Evolutionary conservation across 1,139 yeast genomes (phyloP).

Genomic region (Pneumocystis carinii): DNA sequence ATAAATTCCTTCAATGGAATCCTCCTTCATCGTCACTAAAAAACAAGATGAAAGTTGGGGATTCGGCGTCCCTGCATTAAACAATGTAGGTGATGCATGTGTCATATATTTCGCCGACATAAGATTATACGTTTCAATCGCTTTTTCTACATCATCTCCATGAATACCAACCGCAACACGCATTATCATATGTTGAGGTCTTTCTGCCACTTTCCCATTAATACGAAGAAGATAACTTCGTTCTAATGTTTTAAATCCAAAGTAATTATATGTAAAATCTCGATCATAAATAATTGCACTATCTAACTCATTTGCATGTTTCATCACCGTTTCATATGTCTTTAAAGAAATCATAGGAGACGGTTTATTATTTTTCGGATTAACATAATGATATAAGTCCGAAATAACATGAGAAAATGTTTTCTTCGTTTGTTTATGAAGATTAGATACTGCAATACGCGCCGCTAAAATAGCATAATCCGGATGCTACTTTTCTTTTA

Average conservation of each 20-base stretch:
- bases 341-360: constrained; percentile 76
- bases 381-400: constrained; percentile 56
- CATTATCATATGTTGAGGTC: constrained; percentile 83
- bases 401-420: constrained; percentile 67
- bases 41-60: constrained; percentile 85
- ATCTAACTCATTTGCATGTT: constrained; percentile 55
- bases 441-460: constrained; percentile 77
- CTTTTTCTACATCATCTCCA: constrained; percentile 54
- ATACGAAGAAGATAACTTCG: constrained; percentile 64
- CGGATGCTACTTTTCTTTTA: constrained; percentile 45
- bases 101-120: constrained; percentile 78
- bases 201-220: constrained; percentile 63
- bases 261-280: constrained; percentile 68
- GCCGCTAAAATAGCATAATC: constrained; percentile 93
- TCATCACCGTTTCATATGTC: constrained; percentile 46
- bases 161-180: constrained; percentile 84
- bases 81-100: constrained; percentile 80
- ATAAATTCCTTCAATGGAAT: constrained; percentile 79
- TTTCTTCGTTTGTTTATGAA: constrained; percentile 87
- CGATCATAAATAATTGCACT: constrained; percentile 72
- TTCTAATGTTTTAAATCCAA: constrained; percentile 78
- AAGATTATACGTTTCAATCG: constrained; percentile 63
- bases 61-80: constrained; percentile 78
- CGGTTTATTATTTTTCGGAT: constrained; percentile 58
- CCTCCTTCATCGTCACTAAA: constrained; percentile 77